Evolutionary conservation across 108 stramenopile genomes (phyloP), one percentile per base, ranked within the genome.

Genomic region (Nitzschia inconspicua): DNA sequence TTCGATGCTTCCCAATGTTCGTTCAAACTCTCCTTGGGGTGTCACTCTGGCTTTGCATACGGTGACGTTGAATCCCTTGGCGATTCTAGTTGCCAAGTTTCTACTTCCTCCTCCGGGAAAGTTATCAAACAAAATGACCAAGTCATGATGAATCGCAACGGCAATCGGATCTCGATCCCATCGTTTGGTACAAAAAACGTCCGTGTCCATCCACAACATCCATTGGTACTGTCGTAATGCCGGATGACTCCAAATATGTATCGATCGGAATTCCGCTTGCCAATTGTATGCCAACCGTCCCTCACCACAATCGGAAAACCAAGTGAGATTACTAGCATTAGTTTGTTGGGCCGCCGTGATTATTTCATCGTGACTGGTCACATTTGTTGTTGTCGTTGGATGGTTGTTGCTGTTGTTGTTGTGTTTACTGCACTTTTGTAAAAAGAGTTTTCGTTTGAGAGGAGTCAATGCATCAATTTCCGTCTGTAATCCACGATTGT

Each of bases 241-340:
- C 4, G 67, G 72, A 65, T 78, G 66, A 5, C 50, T 62, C 77
- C 77, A 78, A 24, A 78, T 65, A 32, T 68, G 77, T 22, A 61
- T 53, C 23, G 77, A 43, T n/a, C 77, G 66, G 31, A 78, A 78
- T 65, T 78, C 77, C 10, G 72, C 72, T 58, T 78, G 77, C 77
- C 77, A 78, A 36, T 56, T 57, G 41, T 74, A 74, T 24, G 47
- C 47, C 19, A 67, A 29, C 25, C 51, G 10, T 26, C 22, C 40
- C 2, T 47, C 39, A 4, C n/a, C 16, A 42, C 73, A 75, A 2
- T 36, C 40, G 4, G 61, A 47, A 4, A 13, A 31, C 73, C 66
- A 75, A 20, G 37, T 27, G 7, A 67, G 41, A 4, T 57, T 25
- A 4, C 27, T 46, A 0, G 47, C 30, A 37, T 39, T 34, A 7